Evolutionary conservation across 306 rosid genomes (phyloP), one percentile per base, ranked within the genome.

Genomic region (Cucumis cinereus): DNA sequence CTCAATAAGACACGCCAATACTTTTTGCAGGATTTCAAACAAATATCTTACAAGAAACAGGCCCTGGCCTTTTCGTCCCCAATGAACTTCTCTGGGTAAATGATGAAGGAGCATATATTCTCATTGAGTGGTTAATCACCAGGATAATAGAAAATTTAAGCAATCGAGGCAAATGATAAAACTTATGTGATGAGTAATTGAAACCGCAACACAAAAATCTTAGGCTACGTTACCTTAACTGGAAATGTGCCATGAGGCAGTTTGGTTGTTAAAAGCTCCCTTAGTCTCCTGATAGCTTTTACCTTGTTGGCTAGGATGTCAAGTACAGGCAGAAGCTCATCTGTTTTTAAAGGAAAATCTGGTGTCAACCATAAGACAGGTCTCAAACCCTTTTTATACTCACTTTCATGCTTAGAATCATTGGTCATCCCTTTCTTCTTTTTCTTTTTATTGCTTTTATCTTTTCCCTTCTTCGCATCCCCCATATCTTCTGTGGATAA

Each of bases 341-440:
- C 98, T n/a, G 99, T 90, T 88, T 90, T 90, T 81, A 95, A 81
- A 43, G 99, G 97, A 81, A 92, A 95, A 84, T 95, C 99, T 0
- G 93, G 96, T 36, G 99, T 95, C 87, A 95, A 81, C 99, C 99
- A 95, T 86, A 95, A 86, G 30, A 92, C 97, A 74, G 99, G 99
- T 88, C 98, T 89, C 87, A 95, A 79, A 76, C 99, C 99, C 79
- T 95, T 95, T 86, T 95, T 95, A 83, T 95, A 95, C 76, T 95
- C 99, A 2, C 98, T 92, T 85, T 92, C 99, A 58, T 79, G 88
- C 93, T 95, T 95, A 59, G 91, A 7, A 63, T 95, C 98, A 49
- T 69, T 81, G 24, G 82, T 47, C 72, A 40, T 73, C 38, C 85
- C 97, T 84, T 92, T 95, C 86, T 95, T 93, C 90, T 93, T 91